phyloP scores from a whole-genome alignment of 257 asterid genomes.

The Solanum tarapatanum region DNA sequence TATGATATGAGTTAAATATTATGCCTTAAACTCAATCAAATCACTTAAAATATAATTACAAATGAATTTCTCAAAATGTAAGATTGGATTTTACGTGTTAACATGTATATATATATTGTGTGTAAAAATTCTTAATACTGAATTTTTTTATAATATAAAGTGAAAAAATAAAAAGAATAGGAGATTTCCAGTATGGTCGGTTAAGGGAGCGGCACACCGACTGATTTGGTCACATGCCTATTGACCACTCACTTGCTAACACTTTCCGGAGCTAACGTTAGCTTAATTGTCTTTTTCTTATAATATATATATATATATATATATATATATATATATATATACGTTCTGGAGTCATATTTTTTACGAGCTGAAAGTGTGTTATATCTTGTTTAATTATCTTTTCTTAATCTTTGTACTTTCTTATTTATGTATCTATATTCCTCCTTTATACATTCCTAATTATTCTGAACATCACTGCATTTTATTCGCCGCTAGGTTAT shows the following conservation, averaged over 20 bases:
- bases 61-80: too few relatives aligned
- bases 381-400: too few relatives aligned
- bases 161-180: not conserved
- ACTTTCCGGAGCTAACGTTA: not conserved
- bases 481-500: accelerated
- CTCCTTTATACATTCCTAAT: too few relatives aligned
- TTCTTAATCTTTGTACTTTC: accelerated
- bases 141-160: not conserved
- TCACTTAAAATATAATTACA: not conserved
- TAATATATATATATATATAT: not conserved
- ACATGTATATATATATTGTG: too few relatives aligned
- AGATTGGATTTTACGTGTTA: not conserved
- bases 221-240: not conserved
- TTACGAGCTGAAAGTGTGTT: accelerated
- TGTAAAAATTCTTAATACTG: too few relatives aligned
- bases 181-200: not conserved
- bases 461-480: not conserved
- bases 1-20: too few relatives aligned
- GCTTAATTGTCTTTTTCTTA: not conserved
- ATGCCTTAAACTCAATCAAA: not conserved
- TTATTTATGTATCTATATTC: accelerated
- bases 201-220: not conserved
- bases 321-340: too few relatives aligned
- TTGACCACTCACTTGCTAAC: not conserved
- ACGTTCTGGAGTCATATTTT: not conserved